Evolutionary conservation across 192 early-diverging fungal genomes (phyloP).

Genomic region (Mortierella antarctica): DNA sequence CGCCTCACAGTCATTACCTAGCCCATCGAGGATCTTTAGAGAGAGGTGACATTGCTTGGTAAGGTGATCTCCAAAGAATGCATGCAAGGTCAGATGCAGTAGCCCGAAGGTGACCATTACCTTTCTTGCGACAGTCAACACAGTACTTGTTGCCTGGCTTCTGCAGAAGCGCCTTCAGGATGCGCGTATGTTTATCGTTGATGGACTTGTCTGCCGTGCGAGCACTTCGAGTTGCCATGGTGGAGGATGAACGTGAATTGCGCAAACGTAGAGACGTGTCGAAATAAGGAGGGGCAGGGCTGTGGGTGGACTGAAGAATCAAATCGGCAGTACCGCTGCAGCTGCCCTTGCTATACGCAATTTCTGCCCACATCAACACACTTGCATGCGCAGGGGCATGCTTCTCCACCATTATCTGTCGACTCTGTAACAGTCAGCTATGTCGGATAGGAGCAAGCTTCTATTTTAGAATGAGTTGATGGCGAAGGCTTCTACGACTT

Average conservation of each 20-base stretch:
- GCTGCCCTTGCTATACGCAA: no score
- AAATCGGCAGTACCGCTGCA: no score
- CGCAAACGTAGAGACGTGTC: no score
- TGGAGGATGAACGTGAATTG: background rate
- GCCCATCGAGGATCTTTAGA: slow-evolving; percentile 50
- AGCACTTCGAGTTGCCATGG: slow-evolving; percentile 71
- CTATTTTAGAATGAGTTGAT: background rate
- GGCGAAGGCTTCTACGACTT: background rate
- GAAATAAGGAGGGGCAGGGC: no score
- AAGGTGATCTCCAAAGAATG: background rate
- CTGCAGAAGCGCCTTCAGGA: slow-evolving; percentile 76
- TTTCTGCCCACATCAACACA: no score
- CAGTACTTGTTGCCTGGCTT: slow-evolving; percentile 77
- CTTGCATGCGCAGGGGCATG: background rate
- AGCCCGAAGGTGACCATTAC: slow-evolving; percentile 41
- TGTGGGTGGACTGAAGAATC: no score
- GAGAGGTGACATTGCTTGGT: background rate
- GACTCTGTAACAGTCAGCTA: background rate
- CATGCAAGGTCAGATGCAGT: no score
- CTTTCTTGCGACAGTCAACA: slow-evolving; percentile 84
- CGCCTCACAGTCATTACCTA: slow-evolving; percentile 23
- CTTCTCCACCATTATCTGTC: background rate
- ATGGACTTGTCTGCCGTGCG: slow-evolving; percentile 74
- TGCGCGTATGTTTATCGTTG: slow-evolving; percentile 75
- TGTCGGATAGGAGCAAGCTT: background rate